phyloP scores from a whole-genome alignment of 1,284 basidiomycete genomes.

The Filobasidium uniguttulatum region DNA sequence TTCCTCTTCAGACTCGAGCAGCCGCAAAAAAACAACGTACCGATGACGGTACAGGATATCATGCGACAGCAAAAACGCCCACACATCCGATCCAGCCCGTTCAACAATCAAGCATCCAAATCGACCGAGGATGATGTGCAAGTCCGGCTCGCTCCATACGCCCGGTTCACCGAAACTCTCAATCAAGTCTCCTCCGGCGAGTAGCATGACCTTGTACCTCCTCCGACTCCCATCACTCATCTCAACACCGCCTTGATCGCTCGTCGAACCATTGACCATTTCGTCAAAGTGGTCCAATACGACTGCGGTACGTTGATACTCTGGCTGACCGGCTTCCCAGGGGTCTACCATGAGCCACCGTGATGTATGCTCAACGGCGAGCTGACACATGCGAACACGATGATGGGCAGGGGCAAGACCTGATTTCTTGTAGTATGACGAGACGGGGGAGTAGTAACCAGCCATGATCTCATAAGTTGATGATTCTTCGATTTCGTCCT shows the following conservation, averaged over 20 bases:
- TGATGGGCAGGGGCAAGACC: slow-evolving; percentile 67
- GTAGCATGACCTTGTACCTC: slow-evolving; percentile 62
- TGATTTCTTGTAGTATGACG: slow-evolving; percentile 82
- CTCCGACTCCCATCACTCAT: slow-evolving; percentile 33
- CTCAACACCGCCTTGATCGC: slow-evolving; percentile 42
- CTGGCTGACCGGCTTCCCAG: slow-evolving; percentile 85
- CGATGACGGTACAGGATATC: slow-evolving; percentile 43
- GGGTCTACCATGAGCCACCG: slow-evolving; percentile 72
- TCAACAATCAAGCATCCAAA: slow-evolving; percentile 95
- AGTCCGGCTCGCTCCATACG: slow-evolving; percentile 87
- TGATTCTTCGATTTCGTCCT: slow-evolving; percentile 82
- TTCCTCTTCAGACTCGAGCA: no score
- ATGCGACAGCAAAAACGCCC: slow-evolving; percentile 45
- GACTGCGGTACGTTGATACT: slow-evolving; percentile 86
- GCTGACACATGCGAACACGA: slow-evolving; percentile 74
- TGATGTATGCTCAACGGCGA: slow-evolving; percentile 56
- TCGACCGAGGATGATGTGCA: slow-evolving; percentile 87
- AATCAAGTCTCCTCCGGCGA: slow-evolving; percentile 94
- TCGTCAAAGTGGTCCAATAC: slow-evolving; percentile 93
- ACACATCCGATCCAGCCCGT: slow-evolving; percentile 81
- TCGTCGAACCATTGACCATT: slow-evolving; percentile 62
- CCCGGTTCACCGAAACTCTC: slow-evolving; percentile 92
- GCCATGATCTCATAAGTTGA: slow-evolving; percentile 87
- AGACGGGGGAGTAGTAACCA: slow-evolving; percentile 87
- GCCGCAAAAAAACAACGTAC: slow-evolving; percentile 20